Evolutionary conservation across 129 eudicot species (phyloP).

Genomic region (Ambrosia artemisiifolia): DNA sequence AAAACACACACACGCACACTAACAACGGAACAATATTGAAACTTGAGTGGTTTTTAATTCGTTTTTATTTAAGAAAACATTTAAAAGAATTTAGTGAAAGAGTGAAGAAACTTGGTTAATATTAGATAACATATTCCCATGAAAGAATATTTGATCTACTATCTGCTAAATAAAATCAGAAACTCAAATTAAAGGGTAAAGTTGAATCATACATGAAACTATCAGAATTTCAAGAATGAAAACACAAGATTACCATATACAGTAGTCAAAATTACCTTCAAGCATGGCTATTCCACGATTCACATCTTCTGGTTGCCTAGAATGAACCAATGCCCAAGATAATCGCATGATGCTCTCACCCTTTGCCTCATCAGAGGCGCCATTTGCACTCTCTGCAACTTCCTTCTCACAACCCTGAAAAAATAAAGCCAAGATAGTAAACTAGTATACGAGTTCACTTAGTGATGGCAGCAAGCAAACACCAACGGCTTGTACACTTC

Average conservation of each 20-base stretch:
- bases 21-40: no score
- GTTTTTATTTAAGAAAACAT: no score
- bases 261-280: slow-evolving; percentile 39
- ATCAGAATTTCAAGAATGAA: neutral
- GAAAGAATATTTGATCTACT: neutral
- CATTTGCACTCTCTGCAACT: slow-evolving; percentile 52
- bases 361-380: slow-evolving; percentile 44
- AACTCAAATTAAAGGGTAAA: neutral
- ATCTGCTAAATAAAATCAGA: neutral
- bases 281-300: slow-evolving; percentile 74
- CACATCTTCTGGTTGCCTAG: slow-evolving; percentile 59
- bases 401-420: slow-evolving; percentile 62
- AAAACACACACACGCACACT: no score
- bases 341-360: slow-evolving; percentile 56
- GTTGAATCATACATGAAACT: neutral
- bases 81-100: no score
- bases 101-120: no score
- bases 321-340: slow-evolving; percentile 77
- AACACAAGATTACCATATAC: neutral
- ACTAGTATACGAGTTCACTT: neutral
- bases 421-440: slow-evolving; percentile 9
- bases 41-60: no score
- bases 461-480: neutral
- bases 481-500: neutral
- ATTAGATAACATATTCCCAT: no score